Base-by-base conservation (phyloP, 257 asterid genomes). In the Anisodus acutangulus region DNA sequence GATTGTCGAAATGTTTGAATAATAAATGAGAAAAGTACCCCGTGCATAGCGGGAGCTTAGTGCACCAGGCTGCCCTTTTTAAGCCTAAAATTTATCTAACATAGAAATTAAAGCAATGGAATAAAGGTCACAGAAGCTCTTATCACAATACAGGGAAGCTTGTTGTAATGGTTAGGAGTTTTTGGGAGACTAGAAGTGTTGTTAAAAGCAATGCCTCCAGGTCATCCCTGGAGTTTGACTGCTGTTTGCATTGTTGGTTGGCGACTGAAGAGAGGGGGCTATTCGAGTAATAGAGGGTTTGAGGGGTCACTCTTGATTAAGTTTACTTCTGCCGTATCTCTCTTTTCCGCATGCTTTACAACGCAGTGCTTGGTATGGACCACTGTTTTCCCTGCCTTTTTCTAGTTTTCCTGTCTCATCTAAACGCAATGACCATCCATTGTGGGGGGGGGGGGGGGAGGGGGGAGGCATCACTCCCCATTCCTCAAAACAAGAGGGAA, bases 391-490 rank as follows among this genome's bases (percentile, higher is more conserved):
- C 64, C n/a, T 53, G 63, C 26, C 47, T 76, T 76, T 58, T 58
- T 58, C 64, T 58, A 58, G 43, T 76, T 26, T 74, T 76, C 35
- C 63, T 53, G 12, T 76, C 26, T 53, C 47, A 76, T 76, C 81
- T 53, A 51, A 13, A 76, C 22, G 22, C 59, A 49, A 19, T 49
- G 62, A 53, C 64, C 35, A 31, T 31, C 35, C 22, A 0, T 76
- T 51, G 15, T 22, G 76, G 39, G 78, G 78, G n/a, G n/a, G n/a
- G n/a, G 26, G 5, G 63, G 22, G n/a, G 49, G 35, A 51, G 1
- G 35, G 35, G 35, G 63, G 62, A 45, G 62, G 80, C 19, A 47
- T 47, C 41, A 72, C 60, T 72, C 41, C 12, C 60, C 60, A 72
- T 47, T 47, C 39, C 41, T 22, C n/a, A 60, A 49, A 74, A 49